phyloP scores from a whole-genome alignment of 169 alveolate species.

The Babesia gibsoni region DNA sequence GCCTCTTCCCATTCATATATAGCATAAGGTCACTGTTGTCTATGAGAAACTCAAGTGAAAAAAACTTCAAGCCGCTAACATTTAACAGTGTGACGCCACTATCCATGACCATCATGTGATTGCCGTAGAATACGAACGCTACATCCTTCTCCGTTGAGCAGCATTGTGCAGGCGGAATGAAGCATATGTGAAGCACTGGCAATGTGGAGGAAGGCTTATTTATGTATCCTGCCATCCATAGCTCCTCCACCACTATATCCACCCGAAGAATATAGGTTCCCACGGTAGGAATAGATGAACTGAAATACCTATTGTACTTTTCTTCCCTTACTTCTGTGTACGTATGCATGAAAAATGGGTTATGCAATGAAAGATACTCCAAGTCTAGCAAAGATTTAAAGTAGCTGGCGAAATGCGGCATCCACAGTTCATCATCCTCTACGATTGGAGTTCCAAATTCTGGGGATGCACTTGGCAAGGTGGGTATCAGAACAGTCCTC shows the following conservation, averaged over 20 bases:
- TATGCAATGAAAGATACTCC: conserved; percentile 51
- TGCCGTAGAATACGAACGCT: conserved; percentile 34
- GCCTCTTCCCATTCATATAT: conserved; percentile 27
- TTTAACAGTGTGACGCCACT: conserved; percentile 16
- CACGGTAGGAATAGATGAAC: conserved; percentile 26
- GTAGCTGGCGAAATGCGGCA: conserved; percentile 14
- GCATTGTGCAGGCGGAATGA: neutral
- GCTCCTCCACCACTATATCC: conserved; percentile 32
- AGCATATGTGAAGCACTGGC: conserved; percentile 8
- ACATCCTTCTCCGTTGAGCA: neutral
- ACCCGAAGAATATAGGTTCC: conserved; percentile 46
- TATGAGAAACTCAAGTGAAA: conserved; percentile 41
- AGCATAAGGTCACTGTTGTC: conserved; percentile 4
- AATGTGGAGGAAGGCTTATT: conserved; percentile 6
- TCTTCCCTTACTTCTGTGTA: neutral
- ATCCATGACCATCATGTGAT: conserved; percentile 37
- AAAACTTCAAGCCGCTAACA: neutral
- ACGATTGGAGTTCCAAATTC: neutral
- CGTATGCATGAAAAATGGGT: conserved; percentile 31
- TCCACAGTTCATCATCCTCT: conserved; percentile 2
- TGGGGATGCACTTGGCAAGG: neutral
- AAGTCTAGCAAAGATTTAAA: conserved; percentile 33
- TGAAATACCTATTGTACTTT: neutral
- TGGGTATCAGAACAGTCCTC: conserved; percentile 27
- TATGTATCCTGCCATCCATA: neutral